Conservation (phyloP, 176 grass and related monocot species). For the Avena sativa region DNA sequence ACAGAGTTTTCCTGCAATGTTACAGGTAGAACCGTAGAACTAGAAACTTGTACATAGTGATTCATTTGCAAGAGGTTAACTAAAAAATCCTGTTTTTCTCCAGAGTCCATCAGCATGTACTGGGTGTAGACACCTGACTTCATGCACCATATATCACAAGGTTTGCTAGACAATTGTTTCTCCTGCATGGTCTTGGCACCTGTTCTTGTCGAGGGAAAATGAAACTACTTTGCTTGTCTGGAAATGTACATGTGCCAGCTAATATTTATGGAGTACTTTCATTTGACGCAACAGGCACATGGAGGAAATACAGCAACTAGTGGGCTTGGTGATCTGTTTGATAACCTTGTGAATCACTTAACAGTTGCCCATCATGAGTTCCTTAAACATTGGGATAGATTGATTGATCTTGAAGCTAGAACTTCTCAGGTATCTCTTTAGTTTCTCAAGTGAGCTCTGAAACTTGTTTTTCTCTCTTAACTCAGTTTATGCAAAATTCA, state of each 20-base stretch:
- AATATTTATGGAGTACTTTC: background rate
- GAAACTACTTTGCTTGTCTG: slow-evolving; percentile 5
- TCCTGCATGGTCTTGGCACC: slow-evolving; percentile 9
- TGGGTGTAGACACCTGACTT: slow-evolving; percentile 75
- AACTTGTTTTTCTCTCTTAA: slow-evolving; percentile 22
- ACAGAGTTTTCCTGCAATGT: slow-evolving; percentile 80
- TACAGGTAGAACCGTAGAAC: slow-evolving; percentile 64
- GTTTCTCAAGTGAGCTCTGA: slow-evolving; percentile 29
- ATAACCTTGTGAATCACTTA: slow-evolving; percentile 83
- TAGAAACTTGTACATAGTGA: slow-evolving; percentile 12
- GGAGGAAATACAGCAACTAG: slow-evolving; percentile 76
- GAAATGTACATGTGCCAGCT: slow-evolving; percentile 13
- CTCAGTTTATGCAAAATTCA: slow-evolving; percentile 55
- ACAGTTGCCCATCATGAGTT: slow-evolving; percentile 69
- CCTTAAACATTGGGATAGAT: slow-evolving; percentile 89
- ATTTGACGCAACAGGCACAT: slow-evolving; percentile 64
- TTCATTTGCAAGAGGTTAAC: slow-evolving; percentile 37
- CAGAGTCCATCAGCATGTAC: slow-evolving; percentile 83
- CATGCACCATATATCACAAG: slow-evolving; percentile 92
- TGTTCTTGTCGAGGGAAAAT: background rate
- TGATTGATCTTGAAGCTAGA: slow-evolving; percentile 93
- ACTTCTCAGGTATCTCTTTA: slow-evolving; percentile 71
- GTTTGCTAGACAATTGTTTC: slow-evolving; percentile 44
- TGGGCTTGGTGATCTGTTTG: slow-evolving; percentile 84
- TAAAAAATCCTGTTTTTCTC: slow-evolving; percentile 35